Evolutionary conservation across 1,139 yeast species (phyloP), one percentile per base, ranked within the genome.

Genomic region (Pichia sp.): DNA sequence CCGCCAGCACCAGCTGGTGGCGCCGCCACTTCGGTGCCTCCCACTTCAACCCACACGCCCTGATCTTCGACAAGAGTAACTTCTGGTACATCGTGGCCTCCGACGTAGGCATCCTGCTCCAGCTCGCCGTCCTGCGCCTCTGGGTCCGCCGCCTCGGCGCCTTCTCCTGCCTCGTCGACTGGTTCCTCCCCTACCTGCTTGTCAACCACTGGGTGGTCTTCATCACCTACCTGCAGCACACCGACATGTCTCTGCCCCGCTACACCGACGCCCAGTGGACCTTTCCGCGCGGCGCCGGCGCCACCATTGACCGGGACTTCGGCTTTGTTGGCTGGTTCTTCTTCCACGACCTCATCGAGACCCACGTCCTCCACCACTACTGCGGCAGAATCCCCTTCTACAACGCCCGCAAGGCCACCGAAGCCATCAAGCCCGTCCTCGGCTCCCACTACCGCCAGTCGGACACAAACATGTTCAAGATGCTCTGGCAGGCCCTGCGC

Each of bases 141-240:
- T 84, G 90, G 84, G 77, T 80, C 71, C 75, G 77, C 67, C 71
- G 72, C 59, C 82, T 78, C 67, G 95, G 95, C 47, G 76, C 75
- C 53, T 81, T 82, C 74, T 80, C 81, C 68, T 76, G 85, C 70
- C 67, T 79, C 56, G 79, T 87, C 64, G 80, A 85, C 75, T 88
- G 90, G 87, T 76, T 85, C 60, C 67, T 87, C 55, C 96, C 96
- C 54, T 88, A 86, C 79, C 62, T 84, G 55, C 83, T 86, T 78
- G 92, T 87, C 59, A 88, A 88, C 79, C 95, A 88, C 74, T 88
- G 96, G 95, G 79, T 88, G 66, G 95, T 88, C 45, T 85, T 86
- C 72, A 87, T 88, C 68, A 88, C 96, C 50, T 88, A 78, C 72
- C 79, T 88, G 66, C 96, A 88, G 72, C 96, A 88, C 75, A 82